Conservation (phyloP, 805 yeast species). For the Wickerhamiella kurtzmanii region DNA sequence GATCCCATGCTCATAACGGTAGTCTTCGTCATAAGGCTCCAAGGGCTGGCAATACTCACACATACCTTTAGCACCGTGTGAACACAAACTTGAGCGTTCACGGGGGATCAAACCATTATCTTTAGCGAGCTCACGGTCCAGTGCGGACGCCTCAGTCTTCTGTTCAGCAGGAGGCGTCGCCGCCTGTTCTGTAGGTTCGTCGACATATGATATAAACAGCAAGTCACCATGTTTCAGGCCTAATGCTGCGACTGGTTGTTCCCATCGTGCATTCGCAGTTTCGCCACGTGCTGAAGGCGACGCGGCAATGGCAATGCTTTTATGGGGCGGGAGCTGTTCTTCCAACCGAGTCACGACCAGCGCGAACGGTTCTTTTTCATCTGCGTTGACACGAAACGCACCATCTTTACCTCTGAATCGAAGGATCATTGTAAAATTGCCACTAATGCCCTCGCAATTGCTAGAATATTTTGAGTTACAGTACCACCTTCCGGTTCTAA, state of each 20-base stretch:
- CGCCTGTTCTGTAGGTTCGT: background rate
- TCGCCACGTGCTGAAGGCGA: conserved; percentile 35
- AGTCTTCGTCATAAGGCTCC: conserved; percentile 85
- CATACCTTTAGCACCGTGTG: conserved; percentile 90
- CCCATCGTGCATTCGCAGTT: conserved; percentile 25
- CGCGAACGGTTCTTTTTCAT: conserved; percentile 33
- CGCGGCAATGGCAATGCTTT: conserved; percentile 29
- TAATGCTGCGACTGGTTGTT: conserved; percentile 25
- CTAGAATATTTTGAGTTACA: too few relatives aligned
- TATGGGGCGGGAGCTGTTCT: conserved; percentile 27
- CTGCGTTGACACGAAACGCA: conserved; percentile 51
- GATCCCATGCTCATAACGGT: conserved; percentile 59
- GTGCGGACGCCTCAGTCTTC: background rate
- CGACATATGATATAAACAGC: conserved; percentile 33
- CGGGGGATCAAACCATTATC: conserved; percentile 64
- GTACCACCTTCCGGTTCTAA: too few relatives aligned
- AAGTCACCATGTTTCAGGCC: conserved; percentile 43
- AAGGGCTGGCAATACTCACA: conserved; percentile 93
- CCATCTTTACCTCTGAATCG: conserved; percentile 82
- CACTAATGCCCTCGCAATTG: too few relatives aligned
- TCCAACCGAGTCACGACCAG: conserved; percentile 27
- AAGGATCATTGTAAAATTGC: conserved; percentile 36
- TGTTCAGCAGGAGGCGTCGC: too few relatives aligned
- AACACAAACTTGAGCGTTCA: conserved; percentile 48
- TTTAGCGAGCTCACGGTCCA: conserved; percentile 50